Evolutionary conservation across 2,329 filamentous ascomycete species (phyloP).

Genomic region (Colletotrichum higginsianum): DNA sequence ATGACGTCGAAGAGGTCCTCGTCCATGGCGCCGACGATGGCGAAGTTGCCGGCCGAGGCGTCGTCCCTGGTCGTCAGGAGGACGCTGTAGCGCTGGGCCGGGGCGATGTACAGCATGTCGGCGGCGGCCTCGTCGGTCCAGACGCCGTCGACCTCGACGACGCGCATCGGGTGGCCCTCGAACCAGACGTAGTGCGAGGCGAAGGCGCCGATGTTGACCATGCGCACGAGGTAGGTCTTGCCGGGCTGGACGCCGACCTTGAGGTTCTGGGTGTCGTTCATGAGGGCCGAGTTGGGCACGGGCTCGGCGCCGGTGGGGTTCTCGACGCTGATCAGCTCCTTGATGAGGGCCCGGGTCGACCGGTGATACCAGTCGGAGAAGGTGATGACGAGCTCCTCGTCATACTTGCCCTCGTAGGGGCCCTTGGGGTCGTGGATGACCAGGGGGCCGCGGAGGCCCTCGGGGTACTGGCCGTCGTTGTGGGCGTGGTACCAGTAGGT

Average conservation of each 20-base stretch:
- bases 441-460: slow-evolving; percentile 70
- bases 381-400: slow-evolving; percentile 70
- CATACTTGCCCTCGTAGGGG: slow-evolving; percentile 63
- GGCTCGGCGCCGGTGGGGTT: slow-evolving; percentile 69
- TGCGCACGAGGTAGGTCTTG: slow-evolving; percentile 68
- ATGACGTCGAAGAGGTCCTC: slow-evolving; percentile 57
- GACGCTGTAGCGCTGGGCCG: slow-evolving; percentile 65
- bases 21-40: slow-evolving; percentile 63
- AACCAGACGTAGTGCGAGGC: slow-evolving; percentile 64
- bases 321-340: slow-evolving; percentile 61
- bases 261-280: slow-evolving; percentile 65
- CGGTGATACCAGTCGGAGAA: slow-evolving; percentile 74
- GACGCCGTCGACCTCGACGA: slow-evolving; percentile 67
- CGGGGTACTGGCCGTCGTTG: slow-evolving; percentile 66
- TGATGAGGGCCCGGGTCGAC: slow-evolving; percentile 64
- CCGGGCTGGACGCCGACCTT: slow-evolving; percentile 61
- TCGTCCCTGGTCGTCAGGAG: slow-evolving; percentile 63
- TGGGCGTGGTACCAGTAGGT: slow-evolving; percentile 73
- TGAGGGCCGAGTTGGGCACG: slow-evolving; percentile 66
- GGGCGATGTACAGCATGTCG: slow-evolving; percentile 61
- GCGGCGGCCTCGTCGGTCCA: slow-evolving; percentile 62
- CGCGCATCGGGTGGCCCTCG: slow-evolving; percentile 60
- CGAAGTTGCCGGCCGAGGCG: slow-evolving; percentile 59
- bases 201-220: slow-evolving; percentile 69
- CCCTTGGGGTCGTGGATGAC: slow-evolving; percentile 68